Conservation (phyloP, 208 protist genomes). For the Leishmania lainsoni region DNA sequence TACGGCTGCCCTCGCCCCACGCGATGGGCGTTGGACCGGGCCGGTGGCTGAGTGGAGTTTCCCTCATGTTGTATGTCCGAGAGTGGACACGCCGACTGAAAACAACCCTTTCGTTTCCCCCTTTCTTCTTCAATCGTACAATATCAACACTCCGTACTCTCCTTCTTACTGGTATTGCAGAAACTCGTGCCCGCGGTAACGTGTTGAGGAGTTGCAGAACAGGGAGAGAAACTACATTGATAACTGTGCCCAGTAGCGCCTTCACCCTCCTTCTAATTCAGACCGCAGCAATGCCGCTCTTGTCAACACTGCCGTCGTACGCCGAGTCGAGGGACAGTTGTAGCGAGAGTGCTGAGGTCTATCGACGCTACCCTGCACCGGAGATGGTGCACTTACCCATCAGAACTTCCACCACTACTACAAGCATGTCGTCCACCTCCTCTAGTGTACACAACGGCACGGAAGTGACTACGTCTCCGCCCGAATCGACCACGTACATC, state of each 20-base stretch:
- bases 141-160: not conserved
- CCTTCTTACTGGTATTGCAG: not conserved
- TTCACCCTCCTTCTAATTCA: not conserved
- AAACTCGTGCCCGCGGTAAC: not conserved
- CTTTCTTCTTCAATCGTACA: not conserved
- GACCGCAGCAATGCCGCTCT: not conserved
- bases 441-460: not conserved
- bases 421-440: not conserved
- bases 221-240: not conserved
- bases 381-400: conserved; percentile 15
- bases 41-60: not conserved
- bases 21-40: not conserved
- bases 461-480: not conserved
- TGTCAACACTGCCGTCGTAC: not conserved
- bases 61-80: not conserved
- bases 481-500: not conserved
- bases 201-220: not conserved
- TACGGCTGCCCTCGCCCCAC: not conserved
- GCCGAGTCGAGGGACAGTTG: no score
- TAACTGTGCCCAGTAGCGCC: not conserved
- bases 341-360: conserved; percentile 1
- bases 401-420: not conserved
- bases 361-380: conserved; percentile 23
- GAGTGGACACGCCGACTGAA: not conserved
- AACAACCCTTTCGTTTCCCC: not conserved